These are phyloP conservation scores for Lindgomyces ingoldianus DNA, from an alignment of 495 filamentous ascomycete genomes.

Conservation along the genomic window DNA sequence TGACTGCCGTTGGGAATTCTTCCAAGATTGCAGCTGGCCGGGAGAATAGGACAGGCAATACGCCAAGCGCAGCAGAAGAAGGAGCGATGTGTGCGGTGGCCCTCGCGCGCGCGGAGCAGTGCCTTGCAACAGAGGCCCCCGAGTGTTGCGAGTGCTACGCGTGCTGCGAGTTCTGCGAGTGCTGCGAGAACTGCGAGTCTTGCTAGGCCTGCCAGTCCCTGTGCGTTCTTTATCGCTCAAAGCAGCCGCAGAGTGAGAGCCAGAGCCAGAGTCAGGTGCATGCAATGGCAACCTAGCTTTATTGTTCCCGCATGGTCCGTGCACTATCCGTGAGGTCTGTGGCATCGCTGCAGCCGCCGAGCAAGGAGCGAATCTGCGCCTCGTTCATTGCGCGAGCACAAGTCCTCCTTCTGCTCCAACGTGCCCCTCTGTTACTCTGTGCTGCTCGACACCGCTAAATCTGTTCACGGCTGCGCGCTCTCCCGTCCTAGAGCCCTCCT, in stretches of 20 bases:
- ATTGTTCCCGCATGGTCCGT: background rate
- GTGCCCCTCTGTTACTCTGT: background rate
- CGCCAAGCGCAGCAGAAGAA: background rate
- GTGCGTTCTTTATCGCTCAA: no score
- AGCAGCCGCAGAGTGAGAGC: background rate
- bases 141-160: no score
- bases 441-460: background rate
- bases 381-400: background rate
- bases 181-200: no score
- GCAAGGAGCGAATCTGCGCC: background rate
- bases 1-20: no score
- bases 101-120: background rate
- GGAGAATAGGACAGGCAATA: background rate
- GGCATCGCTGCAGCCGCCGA: background rate
- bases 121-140: no score
- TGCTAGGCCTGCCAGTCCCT: no score
- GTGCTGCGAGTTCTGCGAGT: no score
- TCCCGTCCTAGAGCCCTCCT: background rate
- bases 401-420: no score
- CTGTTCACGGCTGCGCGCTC: background rate
- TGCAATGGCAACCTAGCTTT: no score
- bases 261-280: no score
- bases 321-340: background rate
- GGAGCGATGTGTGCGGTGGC: no score
- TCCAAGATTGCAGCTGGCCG: background rate